Percentiles rank a stretch among this genome's conserved stretches.
phyloP scores from a whole-genome alignment of 331 rosid genomes.

The Erythrophleum ivorense region DNA sequence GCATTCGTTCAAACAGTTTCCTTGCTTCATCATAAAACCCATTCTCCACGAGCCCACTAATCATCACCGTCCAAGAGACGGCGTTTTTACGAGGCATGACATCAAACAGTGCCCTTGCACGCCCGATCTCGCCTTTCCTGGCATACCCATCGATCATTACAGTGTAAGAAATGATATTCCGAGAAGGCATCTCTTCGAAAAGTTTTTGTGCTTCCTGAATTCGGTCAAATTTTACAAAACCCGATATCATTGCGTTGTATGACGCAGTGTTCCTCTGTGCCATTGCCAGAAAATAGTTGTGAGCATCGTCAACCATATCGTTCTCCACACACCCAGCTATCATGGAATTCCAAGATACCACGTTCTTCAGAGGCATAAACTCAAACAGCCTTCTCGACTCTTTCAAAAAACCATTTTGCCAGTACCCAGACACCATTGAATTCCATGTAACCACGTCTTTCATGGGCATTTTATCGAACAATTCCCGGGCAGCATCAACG shows the following conservation, averaged over 20 bases:
- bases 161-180: constrained; percentile 56
- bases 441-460: constrained; percentile 59
- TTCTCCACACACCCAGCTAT: constrained; percentile 54
- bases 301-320: constrained; percentile 52
- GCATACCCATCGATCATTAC: constrained; percentile 56
- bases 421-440: constrained; percentile 56
- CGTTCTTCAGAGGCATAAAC: constrained; percentile 49
- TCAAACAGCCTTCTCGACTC: constrained; percentile 47
- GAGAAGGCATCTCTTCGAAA: constrained; percentile 52
- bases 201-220: constrained; percentile 50
- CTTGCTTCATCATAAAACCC: constrained; percentile 56
- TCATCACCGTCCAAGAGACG: constrained; percentile 64
- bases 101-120: constrained; percentile 55
- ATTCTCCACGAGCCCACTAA: constrained; percentile 55
- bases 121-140: constrained; percentile 45
- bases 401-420: constrained; percentile 49
- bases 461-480: constrained; percentile 55
- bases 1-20: constrained; percentile 55
- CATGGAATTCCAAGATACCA: constrained; percentile 64
- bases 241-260: constrained; percentile 58
- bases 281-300: constrained; percentile 45
- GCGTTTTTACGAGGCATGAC: constrained; percentile 48
- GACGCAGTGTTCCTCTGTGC: constrained; percentile 51
- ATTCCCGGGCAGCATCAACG: constrained; percentile 45
- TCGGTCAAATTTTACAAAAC: constrained; percentile 46